Conservation (phyloP, 2,329 filamentous ascomycete genomes). For the Fonsecaea multimorphosa region DNA sequence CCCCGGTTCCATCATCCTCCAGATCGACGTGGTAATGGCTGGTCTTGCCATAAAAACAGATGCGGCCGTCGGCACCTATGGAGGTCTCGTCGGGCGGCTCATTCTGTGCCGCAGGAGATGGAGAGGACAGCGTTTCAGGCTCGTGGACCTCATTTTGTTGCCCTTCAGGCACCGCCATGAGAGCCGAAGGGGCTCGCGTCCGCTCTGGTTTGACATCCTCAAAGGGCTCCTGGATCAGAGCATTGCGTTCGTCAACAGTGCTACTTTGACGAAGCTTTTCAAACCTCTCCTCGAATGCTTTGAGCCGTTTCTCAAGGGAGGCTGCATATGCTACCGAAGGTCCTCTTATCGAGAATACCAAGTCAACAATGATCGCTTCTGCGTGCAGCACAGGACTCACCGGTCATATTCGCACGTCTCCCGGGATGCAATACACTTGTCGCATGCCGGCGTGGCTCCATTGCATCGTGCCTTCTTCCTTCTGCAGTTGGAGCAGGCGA, state of each 20-base stretch:
- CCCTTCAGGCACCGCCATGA: neutral
- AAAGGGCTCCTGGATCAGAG: slow-evolving; percentile 8
- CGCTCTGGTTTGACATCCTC: slow-evolving; percentile 9
- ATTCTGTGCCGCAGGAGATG: neutral
- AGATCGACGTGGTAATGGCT: slow-evolving; percentile 21
- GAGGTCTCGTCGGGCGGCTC: slow-evolving; percentile 17
- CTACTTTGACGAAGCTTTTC: slow-evolving; percentile 11
- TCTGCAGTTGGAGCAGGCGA: slow-evolving; percentile 50
- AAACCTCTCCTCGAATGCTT: slow-evolving; percentile 16
- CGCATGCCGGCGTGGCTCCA: slow-evolving; percentile 65
- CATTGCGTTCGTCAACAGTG: slow-evolving; percentile 8
- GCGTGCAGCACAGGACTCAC: neutral
- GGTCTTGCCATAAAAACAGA: slow-evolving; percentile 21
- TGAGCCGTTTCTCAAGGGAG: slow-evolving; percentile 15
- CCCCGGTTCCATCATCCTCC: slow-evolving; percentile 3
- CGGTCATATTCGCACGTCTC: slow-evolving; percentile 21
- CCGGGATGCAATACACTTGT: slow-evolving; percentile 16
- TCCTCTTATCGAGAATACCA: neutral
- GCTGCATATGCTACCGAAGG: slow-evolving; percentile 19
- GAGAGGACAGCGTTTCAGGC: neutral
- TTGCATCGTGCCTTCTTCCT: slow-evolving; percentile 70
- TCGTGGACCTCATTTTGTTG: slow-evolving; percentile 1
- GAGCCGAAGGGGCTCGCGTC: neutral
- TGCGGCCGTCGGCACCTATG: slow-evolving; percentile 13
- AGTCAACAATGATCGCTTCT: slow-evolving; percentile 1